Evolutionary conservation across 495 filamentous ascomycete species (phyloP).

Genomic region (Aspergillus sclerotioniger): DNA sequence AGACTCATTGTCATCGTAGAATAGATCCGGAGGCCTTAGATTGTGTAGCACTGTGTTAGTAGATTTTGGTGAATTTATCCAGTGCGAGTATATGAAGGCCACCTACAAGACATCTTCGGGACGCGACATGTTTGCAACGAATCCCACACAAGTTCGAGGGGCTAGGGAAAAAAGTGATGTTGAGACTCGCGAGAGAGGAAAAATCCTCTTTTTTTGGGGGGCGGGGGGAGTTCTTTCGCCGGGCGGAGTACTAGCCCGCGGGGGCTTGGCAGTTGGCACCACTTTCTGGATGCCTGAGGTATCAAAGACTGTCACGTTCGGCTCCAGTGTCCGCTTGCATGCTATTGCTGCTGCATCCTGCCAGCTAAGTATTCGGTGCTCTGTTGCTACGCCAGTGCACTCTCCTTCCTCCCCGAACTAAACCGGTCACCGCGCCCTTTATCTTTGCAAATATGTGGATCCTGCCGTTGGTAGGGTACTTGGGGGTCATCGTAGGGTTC

Average conservation of each 20-base stretch:
- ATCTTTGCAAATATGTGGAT: conserved; percentile 72
- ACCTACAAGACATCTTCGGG: conserved; percentile 88
- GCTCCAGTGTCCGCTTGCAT: not conserved
- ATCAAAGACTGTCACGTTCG: not conserved
- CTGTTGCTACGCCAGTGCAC: not conserved
- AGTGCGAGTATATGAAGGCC: not conserved
- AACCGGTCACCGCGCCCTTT: not conserved
- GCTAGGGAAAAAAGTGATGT: not conserved
- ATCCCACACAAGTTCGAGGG: not conserved
- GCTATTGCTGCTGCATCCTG: not conserved
- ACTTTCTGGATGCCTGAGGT: conserved; percentile 32
- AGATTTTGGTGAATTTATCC: not conserved
- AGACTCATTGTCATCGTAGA: conserved; percentile 93
- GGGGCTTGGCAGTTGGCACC: conserved; percentile 6
- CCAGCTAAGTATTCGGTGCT: not conserved
- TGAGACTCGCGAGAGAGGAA: not conserved
- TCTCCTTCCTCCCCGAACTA: not conserved
- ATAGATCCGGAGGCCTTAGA: conserved; percentile 82
- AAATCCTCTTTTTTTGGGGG: not conserved
- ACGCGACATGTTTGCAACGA: conserved; percentile 73
- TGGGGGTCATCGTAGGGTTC: conserved; percentile 86
- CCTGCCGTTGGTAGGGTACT: conserved; percentile 82
- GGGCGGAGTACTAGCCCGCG: not conserved
- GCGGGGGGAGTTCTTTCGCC: not conserved
- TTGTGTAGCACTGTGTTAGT: not conserved